Base-by-base conservation (phyloP, 208 protist genomes). In the Crithidia fasciculata region DNA sequence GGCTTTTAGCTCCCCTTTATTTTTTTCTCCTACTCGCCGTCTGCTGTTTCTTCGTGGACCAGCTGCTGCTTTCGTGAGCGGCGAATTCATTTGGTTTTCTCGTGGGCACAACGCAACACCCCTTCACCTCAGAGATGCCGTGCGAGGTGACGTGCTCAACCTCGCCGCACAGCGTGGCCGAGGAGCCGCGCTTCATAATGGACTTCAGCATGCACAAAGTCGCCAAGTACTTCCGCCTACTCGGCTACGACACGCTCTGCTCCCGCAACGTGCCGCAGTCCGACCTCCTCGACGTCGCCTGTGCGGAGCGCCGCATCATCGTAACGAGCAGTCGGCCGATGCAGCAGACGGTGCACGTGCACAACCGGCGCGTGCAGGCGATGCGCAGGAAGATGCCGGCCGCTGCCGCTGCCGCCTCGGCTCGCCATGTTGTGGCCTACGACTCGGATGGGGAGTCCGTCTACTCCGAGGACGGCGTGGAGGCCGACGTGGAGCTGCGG, bases 151-250 rank as follows among this genome's bases (percentile, higher is more conserved):
- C 64, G 43, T 72, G 76, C 56, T 81, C 68, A 7, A 71, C 68
- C 18, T 70, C 69, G 9, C 45, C 58, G 54, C 62, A 62, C 61
- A 65, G 56, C 50, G 74, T 69, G 3, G 73, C 41, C 13, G 62
- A 82, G 13, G 60, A 66, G 68, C 63, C 62, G 36, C 69, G 77
- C 15, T 95, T 95, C 61, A 62, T 90, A 15, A 89, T 95, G 81
- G 87, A 95, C 74, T 91, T 79, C 52, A 92, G 85, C 83, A 76
- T 95, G 76, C 75, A 83, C 62, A 88, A 88, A 44, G 74, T 95
- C 8, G 90, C 87, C 61, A 95, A 89, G 71, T 90, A 95, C 63
- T 76, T 95, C 47, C 84, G 90, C 16, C 65, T 95, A 49, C 76
- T 95, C 0, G 90, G 87, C 59, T 95, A 95, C 76, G 86, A 90